These are phyloP conservation scores for Discostella stelligera DNA, from an alignment of 352 stramenopile species.

Conservation along the genomic window DNA sequence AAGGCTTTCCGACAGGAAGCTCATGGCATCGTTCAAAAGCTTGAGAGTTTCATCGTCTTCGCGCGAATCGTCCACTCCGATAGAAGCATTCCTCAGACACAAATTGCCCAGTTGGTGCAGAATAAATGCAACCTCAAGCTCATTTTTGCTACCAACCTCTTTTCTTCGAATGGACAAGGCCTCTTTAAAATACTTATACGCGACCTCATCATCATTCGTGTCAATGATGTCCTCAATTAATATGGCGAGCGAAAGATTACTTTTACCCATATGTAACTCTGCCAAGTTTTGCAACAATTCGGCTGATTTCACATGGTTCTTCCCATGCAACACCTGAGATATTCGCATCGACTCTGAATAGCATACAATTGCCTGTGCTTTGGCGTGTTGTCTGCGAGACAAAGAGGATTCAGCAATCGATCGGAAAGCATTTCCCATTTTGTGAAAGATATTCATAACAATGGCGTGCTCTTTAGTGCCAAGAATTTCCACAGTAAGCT, in stretches of 20 bases:
- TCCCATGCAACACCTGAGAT: conserved; percentile 51
- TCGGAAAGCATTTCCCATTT: conserved; percentile 59
- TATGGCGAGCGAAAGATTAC: conserved; percentile 40
- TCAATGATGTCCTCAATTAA: conserved; percentile 45
- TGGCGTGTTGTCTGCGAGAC: conserved; percentile 26
- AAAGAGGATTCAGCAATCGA: conserved; percentile 41
- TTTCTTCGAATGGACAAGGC: conserved; percentile 50
- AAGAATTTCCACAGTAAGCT: conserved; percentile 52
- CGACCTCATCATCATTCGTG: conserved; percentile 43
- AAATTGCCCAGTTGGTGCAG: conserved; percentile 51
- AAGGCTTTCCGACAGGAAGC: conserved; percentile 54
- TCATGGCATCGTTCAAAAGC: conserved; percentile 50
- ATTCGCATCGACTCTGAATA: conserved; percentile 63
- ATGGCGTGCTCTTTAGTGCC: conserved; percentile 65
- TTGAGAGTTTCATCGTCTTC: conserved; percentile 40
- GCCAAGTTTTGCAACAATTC: conserved; percentile 52
- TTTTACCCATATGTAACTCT: conserved; percentile 39
- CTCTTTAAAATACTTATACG: conserved; percentile 54
- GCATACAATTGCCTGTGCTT: conserved; percentile 53
- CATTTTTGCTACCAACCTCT: conserved; percentile 45
- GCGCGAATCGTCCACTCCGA: conserved; percentile 32
- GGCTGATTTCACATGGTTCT: conserved; percentile 45
- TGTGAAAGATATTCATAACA: conserved; percentile 61
- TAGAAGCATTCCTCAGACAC: conserved; percentile 43
- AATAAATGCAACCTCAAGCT: conserved; percentile 49